Percentiles rank a stretch among this genome's conserved stretches.
phyloP scores from a whole-genome alignment of 805 yeast species.

The Suhomyces emberorum region DNA sequence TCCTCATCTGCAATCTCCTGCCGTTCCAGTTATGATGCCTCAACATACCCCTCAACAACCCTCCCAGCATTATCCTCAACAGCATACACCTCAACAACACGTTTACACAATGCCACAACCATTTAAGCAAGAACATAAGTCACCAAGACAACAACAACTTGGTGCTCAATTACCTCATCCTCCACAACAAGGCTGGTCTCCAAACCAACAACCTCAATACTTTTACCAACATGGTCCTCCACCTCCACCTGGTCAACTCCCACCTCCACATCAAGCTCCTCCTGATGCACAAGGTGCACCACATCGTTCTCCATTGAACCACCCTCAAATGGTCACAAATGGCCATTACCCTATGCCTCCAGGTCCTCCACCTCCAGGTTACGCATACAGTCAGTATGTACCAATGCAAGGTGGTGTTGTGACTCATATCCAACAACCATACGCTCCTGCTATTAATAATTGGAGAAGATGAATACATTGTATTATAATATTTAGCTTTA shows the following conservation, averaged over 20 bases:
- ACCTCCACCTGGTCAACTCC: conserved; percentile 11
- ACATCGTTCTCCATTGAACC: conserved; percentile 23
- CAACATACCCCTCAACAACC: conserved; percentile 5
- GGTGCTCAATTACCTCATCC: conserved; percentile 26
- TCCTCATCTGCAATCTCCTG: conserved; percentile 4
- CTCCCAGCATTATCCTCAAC: conserved; percentile 5
- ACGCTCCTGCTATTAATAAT: conserved; percentile 18
- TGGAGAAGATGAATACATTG: conserved; percentile 20
- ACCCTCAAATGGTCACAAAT: conserved; percentile 17
- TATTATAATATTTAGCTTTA: not conserved
- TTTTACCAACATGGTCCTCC: conserved; percentile 19
- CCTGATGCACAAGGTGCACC: conserved; percentile 7
- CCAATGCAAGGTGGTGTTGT: conserved; percentile 33
- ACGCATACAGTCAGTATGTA: conserved; percentile 35
- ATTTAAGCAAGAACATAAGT: conserved; percentile 11
- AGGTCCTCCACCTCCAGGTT: conserved; percentile 33
- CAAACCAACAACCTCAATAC: conserved; percentile 18
- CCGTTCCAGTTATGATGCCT: conserved; percentile 3
- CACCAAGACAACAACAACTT: conserved; percentile 15
- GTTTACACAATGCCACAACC: conserved; percentile 11
- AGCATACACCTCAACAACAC: conserved; percentile 7
- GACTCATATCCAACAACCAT: conserved; percentile 17
- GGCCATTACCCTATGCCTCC: conserved; percentile 15
- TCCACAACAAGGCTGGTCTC: conserved; percentile 27
- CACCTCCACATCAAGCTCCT: conserved; percentile 8